Base-by-base conservation (phyloP, 805 yeast genomes). In the Candida rishiriensis region DNA sequence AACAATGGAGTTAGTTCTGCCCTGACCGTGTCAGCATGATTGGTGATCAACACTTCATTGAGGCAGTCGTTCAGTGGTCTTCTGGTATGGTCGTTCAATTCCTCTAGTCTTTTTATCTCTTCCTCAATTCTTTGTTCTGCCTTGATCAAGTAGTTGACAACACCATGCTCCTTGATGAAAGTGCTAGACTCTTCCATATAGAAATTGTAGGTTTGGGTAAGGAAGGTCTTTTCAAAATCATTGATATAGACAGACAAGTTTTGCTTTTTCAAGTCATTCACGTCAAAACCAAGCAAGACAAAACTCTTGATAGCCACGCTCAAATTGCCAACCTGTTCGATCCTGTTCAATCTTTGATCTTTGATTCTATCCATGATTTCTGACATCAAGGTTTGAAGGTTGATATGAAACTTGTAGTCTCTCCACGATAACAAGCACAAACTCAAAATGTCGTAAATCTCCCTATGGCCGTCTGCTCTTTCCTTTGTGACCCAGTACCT, bases 401-500 rank as follows among this genome's bases (percentile, higher is more conserved):
- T 78, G 21, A 78, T 75, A 49, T 76, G 75, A 64, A 93, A 91
- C 78, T 93, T 76, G 47, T 80, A 78, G 47, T 81, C 79, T 59
- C 85, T 83, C 99, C 99, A 93, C 39, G 87, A 83, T 53, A 89
- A 73, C 41, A 91, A 70, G 41, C 96, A 85, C 51, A 93, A 71
- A 4, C 97, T 88, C 61, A 89, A 83, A 17, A 95, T 95, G 64
- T 93, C 99, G 64, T 81, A 88, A 38, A 93, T 82, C 57, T 88
- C 89, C 51, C 89, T 76, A 57, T 88, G 79, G 14, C 97, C 97
- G 61, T 91, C 97, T 36, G 88, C 85, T 59, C 98, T 77, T 65
- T 91, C 98, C 59, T 95, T 90, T 55, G 85, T 86, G 36, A 95
- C 97, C 99, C 99, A 93, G 66, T 91, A 93, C 49, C 98, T 78